Evolutionary conservation across 768 basidiomycete species (phyloP).

Genomic region (Suillus subaureus): DNA sequence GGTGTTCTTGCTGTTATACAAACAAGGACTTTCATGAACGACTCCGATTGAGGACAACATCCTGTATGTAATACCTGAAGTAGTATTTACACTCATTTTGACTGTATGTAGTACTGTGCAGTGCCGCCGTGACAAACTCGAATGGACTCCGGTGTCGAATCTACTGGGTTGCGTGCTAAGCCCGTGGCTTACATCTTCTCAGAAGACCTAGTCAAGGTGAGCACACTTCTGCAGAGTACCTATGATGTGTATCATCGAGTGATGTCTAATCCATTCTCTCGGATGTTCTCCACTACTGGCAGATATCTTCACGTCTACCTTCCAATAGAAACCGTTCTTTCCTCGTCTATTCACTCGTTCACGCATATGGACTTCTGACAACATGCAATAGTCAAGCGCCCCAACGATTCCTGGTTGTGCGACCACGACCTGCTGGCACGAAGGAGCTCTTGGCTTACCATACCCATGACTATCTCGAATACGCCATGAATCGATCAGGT

Average conservation of each 20-base stretch:
- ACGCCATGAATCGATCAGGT: conserved; percentile 42
- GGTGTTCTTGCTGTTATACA: background rate
- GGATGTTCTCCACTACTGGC: background rate
- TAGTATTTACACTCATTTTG: background rate
- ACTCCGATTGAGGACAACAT: background rate
- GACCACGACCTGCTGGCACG: conserved; percentile 53
- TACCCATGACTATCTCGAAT: conserved; percentile 68
- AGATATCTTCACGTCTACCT: conserved; percentile 61
- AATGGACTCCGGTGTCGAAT: background rate
- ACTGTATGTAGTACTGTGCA: background rate
- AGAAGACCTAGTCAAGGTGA: conserved; percentile 56
- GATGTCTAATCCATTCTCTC: conserved; percentile 1
- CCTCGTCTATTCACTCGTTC: conserved; percentile 65
- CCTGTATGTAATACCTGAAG: background rate
- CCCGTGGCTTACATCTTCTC: conserved; percentile 56
- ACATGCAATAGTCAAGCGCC: conserved; percentile 24
- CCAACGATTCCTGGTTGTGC: conserved; percentile 45
- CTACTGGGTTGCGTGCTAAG: background rate
- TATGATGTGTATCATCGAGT: background rate
- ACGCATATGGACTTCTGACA: conserved; percentile 51
- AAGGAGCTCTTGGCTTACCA: conserved; percentile 71
- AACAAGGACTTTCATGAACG: background rate
- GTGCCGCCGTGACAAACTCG: background rate
- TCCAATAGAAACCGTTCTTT: conserved; percentile 69
- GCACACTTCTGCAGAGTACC: conserved; percentile 4